phyloP scores from a whole-genome alignment of 2,329 filamentous ascomycete species.

The Periconia macrospinosa region DNA sequence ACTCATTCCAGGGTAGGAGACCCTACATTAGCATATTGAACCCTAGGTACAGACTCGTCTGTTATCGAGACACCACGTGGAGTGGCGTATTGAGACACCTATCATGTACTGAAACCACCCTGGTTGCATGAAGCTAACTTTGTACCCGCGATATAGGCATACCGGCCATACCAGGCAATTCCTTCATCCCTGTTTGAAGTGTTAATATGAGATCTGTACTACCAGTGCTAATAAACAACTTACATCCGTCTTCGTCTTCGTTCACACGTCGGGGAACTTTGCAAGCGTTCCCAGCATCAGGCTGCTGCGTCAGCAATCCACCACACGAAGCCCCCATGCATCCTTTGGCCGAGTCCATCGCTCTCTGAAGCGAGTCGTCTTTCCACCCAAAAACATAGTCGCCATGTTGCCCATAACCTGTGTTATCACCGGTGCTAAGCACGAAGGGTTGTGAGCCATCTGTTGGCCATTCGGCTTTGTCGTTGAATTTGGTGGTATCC shows the following conservation, averaged over 20 bases:
- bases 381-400: constrained; percentile 39
- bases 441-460: constrained; percentile 32
- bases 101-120: too few species aligned
- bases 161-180: constrained; percentile 18
- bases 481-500: constrained; percentile 45
- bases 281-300: constrained; percentile 22
- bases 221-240: neutral
- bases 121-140: too few species aligned
- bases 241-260: constrained; percentile 26
- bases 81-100: too few species aligned
- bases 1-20: too few species aligned
- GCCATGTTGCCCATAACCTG: constrained; percentile 23
- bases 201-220: neutral
- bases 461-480: constrained; percentile 34
- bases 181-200: constrained; percentile 8
- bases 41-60: too few species aligned
- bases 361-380: constrained; percentile 30
- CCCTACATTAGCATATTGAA: neutral
- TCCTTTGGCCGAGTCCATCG: constrained; percentile 31
- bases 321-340: constrained; percentile 33
- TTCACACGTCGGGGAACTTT: constrained; percentile 23
- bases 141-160: neutral
- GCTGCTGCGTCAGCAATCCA: constrained; percentile 27
- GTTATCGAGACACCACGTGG: too few species aligned
- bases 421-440: constrained; percentile 26